phyloP scores from a whole-genome alignment of 2,329 filamentous ascomycete genomes.

The Zymoseptoria brevis region DNA sequence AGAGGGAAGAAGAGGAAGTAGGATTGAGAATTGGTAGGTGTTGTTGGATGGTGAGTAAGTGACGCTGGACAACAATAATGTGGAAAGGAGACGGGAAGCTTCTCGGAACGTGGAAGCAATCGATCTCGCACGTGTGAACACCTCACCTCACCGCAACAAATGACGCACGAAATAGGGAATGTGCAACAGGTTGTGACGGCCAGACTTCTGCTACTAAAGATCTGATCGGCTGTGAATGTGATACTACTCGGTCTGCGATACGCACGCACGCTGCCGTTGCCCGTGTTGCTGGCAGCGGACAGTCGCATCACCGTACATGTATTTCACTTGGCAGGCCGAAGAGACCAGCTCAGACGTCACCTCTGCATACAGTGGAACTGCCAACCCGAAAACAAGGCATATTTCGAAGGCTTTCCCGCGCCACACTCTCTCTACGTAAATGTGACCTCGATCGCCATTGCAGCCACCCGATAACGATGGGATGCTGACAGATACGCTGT shows the following conservation, averaged over 20 bases:
- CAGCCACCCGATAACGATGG: neutral
- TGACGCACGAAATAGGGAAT: neutral
- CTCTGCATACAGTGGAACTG: neutral
- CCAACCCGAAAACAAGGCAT: neutral
- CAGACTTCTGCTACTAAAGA: neutral
- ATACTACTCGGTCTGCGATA: neutral
- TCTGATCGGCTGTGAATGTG: neutral
- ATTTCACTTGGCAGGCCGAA: neutral
- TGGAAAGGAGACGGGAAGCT: neutral
- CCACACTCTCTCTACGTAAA: neutral
- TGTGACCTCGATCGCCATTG: neutral
- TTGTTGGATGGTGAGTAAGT: neutral
- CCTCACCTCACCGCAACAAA: neutral
- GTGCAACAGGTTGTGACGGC: neutral
- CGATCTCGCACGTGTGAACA: neutral
- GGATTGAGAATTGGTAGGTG: neutral
- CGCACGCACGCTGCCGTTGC: neutral
- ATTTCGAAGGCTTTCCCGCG: neutral
- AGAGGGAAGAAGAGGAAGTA: neutral
- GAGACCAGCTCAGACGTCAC: neutral
- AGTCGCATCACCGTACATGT: neutral
- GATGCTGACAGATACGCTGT: neutral
- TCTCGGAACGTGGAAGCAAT: neutral
- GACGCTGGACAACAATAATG: neutral
- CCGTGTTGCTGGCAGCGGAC: no score